phyloP scores from a whole-genome alignment of 2,329 filamentous ascomycete species.

The Aspergillus udagawae region DNA sequence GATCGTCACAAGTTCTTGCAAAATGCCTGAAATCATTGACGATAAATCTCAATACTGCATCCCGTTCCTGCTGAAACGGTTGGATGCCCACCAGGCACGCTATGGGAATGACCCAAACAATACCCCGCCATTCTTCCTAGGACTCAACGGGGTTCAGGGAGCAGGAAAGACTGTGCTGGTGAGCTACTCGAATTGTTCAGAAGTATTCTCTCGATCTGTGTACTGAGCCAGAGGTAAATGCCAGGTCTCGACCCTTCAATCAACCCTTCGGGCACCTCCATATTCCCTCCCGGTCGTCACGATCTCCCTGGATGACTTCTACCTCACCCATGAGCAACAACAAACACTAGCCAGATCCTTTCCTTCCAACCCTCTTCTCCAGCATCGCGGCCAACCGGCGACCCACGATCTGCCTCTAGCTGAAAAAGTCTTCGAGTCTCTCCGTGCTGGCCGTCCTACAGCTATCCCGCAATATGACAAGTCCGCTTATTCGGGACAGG shows the following conservation, averaged over 20 bases:
- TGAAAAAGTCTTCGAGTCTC: constrained; percentile 58
- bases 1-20: constrained; percentile 4
- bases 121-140: constrained; percentile 71
- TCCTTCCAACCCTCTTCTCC: constrained; percentile 69
- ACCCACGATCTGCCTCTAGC: constrained; percentile 73
- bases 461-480: constrained; percentile 80
- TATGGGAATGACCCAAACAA: constrained; percentile 30
- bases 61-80: constrained; percentile 66
- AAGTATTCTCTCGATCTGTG: not conserved
- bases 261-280: constrained; percentile 54
- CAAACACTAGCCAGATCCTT: constrained; percentile 60
- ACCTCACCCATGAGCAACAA: constrained; percentile 70
- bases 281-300: constrained; percentile 64
- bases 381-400: constrained; percentile 78
- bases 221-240: not conserved
- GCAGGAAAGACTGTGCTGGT: constrained; percentile 88
- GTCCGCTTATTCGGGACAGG: constrained; percentile 68
- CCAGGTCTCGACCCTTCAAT: constrained; percentile 59
- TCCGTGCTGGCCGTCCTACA: constrained; percentile 49
- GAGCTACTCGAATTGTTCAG: constrained; percentile 23
- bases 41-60: constrained; percentile 76
- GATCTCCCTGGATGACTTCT: constrained; percentile 85
- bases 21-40: constrained; percentile 58
- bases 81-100: constrained; percentile 49
- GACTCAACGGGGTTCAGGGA: constrained; percentile 87